Base-by-base conservation (phyloP, 2,329 filamentous ascomycete genomes). In the Helminthosporium solani region DNA sequence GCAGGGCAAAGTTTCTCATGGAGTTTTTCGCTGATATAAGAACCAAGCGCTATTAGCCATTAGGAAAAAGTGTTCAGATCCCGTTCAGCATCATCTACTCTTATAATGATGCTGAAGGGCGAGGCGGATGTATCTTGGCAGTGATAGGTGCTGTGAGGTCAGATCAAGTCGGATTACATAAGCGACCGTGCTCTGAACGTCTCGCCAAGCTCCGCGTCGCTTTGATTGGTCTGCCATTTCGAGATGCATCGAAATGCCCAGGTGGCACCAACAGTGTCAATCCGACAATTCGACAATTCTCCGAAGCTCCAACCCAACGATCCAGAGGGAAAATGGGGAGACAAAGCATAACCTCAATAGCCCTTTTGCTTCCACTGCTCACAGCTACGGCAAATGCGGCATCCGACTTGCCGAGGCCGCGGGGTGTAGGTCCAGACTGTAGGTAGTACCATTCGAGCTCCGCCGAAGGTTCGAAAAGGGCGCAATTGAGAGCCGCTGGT, bases 391-490 rank as follows among this genome's bases (percentile, higher is more conserved):
- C 57, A 42, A 61, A 64, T 78, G 70, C 81, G 57, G 83, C 81
- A 56, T 82, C 86, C 66, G 84, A 86, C 52, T 77, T 81, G 47
- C 75, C 80, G 49, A 76, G 90, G 66, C 91, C 91, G 46, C 82
- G 90, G 66, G 91, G 91, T 60, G 91, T 96, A 61, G 84, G 87
- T 28, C 91, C 91, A 38, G 90, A 96, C 74, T 96, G 91, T 96
- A 79, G 74, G 87, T 82, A 44, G 45, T 40, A n/a, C n/a, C n/a
- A 47, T 39, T 46, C 39, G 53, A 58, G 46, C 50, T 47, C 42
- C 21, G 42, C 28, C 23, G 31, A 44, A 52, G 49, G 52, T 49
- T 25, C 35, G 30, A 15, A 34, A n/a, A 33, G 28, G 27, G n/a
- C 40, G 19, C 34, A 37, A 42, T 33, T 47, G 20, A 40, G 43